These are phyloP conservation scores for Phialemonium atrogriseum DNA, from an alignment of 2,329 filamentous ascomycete genomes.

Conservation along the genomic window DNA sequence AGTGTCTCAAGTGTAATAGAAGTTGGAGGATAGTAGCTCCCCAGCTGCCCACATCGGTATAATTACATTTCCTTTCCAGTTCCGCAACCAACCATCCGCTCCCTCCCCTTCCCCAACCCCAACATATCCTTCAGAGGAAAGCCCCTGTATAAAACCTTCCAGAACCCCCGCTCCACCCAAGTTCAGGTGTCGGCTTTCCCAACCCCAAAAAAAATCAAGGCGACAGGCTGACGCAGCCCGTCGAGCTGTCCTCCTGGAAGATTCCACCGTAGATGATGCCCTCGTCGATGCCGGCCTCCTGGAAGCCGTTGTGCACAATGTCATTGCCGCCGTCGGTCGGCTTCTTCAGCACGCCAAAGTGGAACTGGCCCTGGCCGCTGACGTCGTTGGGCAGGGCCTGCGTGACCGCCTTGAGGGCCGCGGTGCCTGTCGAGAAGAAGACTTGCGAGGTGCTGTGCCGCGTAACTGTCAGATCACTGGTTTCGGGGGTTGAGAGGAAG, in stretches of 20 bases:
- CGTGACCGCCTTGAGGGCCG: conserved; percentile 37
- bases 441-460: conserved; percentile 42
- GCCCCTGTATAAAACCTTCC: too few relatives aligned
- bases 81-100: too few relatives aligned
- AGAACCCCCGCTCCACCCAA: too few relatives aligned
- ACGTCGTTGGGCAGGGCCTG: conserved; percentile 39
- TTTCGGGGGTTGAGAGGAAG: background rate
- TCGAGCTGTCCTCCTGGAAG: conserved; percentile 41
- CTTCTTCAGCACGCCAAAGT: conserved; percentile 57
- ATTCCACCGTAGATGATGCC: conserved; percentile 44
- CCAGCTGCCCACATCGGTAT: too few relatives aligned
- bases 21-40: too few relatives aligned
- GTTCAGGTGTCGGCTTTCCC: too few relatives aligned
- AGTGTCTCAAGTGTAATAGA: too few relatives aligned
- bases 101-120: too few relatives aligned
- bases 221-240: conserved; percentile 27
- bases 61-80: too few relatives aligned
- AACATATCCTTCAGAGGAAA: too few relatives aligned
- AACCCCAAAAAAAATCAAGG: conserved; percentile 5
- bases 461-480: background rate
- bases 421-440: conserved; percentile 43
- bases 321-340: conserved; percentile 35
- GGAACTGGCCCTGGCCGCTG: conserved; percentile 50
- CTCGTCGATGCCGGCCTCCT: conserved; percentile 40
- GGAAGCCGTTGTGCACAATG: conserved; percentile 38